Conservation (phyloP, 805 yeast genomes). For the Ogataea saltuana region DNA sequence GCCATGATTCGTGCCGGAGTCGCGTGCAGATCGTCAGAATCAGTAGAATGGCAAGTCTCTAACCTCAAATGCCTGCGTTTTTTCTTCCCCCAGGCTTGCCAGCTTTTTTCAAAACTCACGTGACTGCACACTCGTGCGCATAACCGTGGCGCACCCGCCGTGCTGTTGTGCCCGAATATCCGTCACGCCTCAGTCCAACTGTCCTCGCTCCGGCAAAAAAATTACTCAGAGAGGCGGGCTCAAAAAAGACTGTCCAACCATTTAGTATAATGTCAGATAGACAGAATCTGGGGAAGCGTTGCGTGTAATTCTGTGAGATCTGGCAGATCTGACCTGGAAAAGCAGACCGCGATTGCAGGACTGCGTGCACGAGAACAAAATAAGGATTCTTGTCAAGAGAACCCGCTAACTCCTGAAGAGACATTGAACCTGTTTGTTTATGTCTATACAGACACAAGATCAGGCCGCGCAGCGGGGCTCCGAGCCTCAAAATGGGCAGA, state of each 20-base stretch:
- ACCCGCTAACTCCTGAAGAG: too few relatives aligned
- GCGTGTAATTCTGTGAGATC: background rate
- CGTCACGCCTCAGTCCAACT: slow-evolving; percentile 12
- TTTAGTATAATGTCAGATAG: slow-evolving; percentile 20
- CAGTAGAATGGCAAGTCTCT: background rate
- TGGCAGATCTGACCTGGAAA: background rate
- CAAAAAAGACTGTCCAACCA: slow-evolving; percentile 10
- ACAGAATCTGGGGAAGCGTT: slow-evolving; percentile 5
- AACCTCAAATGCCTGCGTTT: background rate
- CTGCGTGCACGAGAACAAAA: background rate
- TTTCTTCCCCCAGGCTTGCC: background rate
- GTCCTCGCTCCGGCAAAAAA: background rate
- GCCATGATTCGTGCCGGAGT: background rate
- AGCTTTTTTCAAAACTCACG: background rate
- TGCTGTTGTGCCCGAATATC: slow-evolving; percentile 5
- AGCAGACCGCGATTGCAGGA: background rate
- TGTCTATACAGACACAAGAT: slow-evolving; percentile 17
- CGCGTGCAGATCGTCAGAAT: background rate
- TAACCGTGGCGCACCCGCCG: background rate
- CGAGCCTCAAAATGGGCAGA: slow-evolving; percentile 15
- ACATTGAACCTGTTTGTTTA: too few relatives aligned
- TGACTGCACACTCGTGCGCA: background rate
- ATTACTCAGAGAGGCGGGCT: background rate
- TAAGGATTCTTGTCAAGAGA: too few relatives aligned
- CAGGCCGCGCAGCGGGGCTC: slow-evolving; percentile 11